These are phyloP conservation scores for Tranzscheliella williamsii DNA, from an alignment of 1,284 basidiomycete species.

Conservation along the genomic window DNA sequence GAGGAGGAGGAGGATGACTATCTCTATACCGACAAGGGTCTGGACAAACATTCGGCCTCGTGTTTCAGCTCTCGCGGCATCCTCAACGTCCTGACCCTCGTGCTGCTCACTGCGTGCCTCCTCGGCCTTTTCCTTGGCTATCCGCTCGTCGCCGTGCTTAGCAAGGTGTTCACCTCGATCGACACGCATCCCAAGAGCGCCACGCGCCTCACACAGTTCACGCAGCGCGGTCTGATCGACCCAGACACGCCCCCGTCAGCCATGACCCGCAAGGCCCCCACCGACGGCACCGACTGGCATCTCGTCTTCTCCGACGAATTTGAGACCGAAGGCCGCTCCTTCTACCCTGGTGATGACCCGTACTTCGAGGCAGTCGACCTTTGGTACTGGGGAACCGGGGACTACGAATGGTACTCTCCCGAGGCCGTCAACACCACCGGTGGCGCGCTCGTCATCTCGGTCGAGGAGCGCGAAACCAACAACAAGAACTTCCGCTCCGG, in stretches of 20 bases:
- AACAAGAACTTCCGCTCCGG: conserved; percentile 57
- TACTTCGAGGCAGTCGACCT: conserved; percentile 64
- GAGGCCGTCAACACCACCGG: conserved; percentile 52
- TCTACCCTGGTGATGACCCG: conserved; percentile 61
- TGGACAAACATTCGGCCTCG: conserved; percentile 12
- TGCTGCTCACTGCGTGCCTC: conserved; percentile 40
- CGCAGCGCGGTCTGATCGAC: conserved; percentile 44
- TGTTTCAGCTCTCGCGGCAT: conserved; percentile 43
- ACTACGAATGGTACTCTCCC: conserved; percentile 62
- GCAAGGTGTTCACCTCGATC: conserved; percentile 35
- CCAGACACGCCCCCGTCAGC: conserved; percentile 40
- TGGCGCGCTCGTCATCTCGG: conserved; percentile 43
- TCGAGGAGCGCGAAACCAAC: conserved; percentile 48
- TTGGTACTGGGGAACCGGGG: conserved; percentile 63
- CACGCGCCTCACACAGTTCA: conserved; percentile 14
- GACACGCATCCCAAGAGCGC: conserved; percentile 13
- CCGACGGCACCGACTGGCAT: conserved; percentile 39
- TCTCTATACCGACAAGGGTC: conserved; percentile 23
- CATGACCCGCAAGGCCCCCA: conserved; percentile 13
- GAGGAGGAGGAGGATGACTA: conserved; percentile 37
- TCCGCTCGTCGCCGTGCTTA: conserved; percentile 44
- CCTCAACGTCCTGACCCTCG: conserved; percentile 51
- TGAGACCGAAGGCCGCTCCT: conserved; percentile 71
- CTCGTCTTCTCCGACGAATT: conserved; percentile 76
- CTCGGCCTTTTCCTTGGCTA: conserved; percentile 57